Conservation (phyloP, 495 filamentous ascomycete genomes). For the Aspergillus biplanus region DNA sequence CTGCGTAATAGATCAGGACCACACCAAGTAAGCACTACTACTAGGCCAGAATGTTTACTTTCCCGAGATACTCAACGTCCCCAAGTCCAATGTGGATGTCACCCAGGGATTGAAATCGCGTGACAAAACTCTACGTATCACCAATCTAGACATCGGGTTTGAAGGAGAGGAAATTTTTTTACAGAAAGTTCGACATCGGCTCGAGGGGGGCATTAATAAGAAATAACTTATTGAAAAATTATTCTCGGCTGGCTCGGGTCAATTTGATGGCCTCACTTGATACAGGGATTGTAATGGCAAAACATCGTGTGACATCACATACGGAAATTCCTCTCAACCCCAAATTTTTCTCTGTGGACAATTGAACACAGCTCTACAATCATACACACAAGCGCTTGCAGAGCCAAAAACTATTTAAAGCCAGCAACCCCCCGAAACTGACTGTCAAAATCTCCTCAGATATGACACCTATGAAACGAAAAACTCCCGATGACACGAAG, state of each 20-base stretch:
- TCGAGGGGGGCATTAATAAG: constrained; percentile 19
- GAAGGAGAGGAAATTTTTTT: constrained; percentile 35
- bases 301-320: constrained; percentile 28
- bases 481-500: constrained; percentile 30
- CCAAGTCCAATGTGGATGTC: constrained; percentile 66
- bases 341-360: constrained; percentile 18
- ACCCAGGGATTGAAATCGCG: constrained; percentile 64
- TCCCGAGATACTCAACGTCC: constrained; percentile 56
- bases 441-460: background rate
- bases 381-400: background rate
- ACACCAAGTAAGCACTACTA: background rate
- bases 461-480: constrained; percentile 34
- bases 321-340: constrained; percentile 12
- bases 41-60: background rate
- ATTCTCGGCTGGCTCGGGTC: background rate
- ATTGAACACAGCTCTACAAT: background rate
- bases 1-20: background rate
- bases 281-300: constrained; percentile 4
- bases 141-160: constrained; percentile 31
- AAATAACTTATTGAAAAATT: constrained; percentile 12
- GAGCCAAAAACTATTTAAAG: constrained; percentile 7
- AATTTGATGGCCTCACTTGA: background rate
- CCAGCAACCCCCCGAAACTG: no score
- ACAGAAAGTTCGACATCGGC: constrained; percentile 20
- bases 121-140: constrained; percentile 59